Conservation (phyloP, 495 filamentous ascomycete genomes). For the Neurospora sp. region DNA sequence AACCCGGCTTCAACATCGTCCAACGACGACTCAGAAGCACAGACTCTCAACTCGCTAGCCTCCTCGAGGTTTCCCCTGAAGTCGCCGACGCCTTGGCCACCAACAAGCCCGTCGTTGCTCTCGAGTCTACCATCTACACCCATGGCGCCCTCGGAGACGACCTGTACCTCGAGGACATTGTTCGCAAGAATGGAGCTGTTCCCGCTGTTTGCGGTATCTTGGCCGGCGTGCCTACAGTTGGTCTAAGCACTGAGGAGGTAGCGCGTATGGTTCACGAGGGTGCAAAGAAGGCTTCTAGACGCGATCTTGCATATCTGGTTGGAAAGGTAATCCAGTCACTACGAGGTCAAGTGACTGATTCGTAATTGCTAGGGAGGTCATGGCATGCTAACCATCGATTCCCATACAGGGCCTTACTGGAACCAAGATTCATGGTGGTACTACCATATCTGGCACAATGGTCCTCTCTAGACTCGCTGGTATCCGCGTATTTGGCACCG, state of each 20-base stretch:
- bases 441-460: constrained; percentile 90
- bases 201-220: constrained; percentile 89
- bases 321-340: constrained; percentile 52
- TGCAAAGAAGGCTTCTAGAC: constrained; percentile 69
- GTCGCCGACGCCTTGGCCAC: constrained; percentile 63
- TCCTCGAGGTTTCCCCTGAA: constrained; percentile 72
- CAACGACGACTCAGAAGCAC: neutral
- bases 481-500: constrained; percentile 89
- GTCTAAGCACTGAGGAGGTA: constrained; percentile 60
- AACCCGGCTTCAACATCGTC: neutral
- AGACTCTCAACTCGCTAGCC: constrained; percentile 32
- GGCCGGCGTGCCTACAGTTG: constrained; percentile 71
- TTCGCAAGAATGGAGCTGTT: constrained; percentile 71
- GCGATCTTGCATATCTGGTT: constrained; percentile 73
- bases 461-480: constrained; percentile 77
- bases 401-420: constrained; percentile 48
- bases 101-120: constrained; percentile 73
- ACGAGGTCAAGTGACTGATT: neutral
- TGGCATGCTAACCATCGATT: neutral
- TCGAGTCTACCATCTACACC: constrained; percentile 76
- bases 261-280: constrained; percentile 58
- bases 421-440: constrained; percentile 69
- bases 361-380: constrained; percentile 1
- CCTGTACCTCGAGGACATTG: constrained; percentile 67
- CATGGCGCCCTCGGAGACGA: constrained; percentile 78